phyloP scores from a whole-genome alignment of 129 eudicot genomes.

The Kitagawia praeruptora region DNA sequence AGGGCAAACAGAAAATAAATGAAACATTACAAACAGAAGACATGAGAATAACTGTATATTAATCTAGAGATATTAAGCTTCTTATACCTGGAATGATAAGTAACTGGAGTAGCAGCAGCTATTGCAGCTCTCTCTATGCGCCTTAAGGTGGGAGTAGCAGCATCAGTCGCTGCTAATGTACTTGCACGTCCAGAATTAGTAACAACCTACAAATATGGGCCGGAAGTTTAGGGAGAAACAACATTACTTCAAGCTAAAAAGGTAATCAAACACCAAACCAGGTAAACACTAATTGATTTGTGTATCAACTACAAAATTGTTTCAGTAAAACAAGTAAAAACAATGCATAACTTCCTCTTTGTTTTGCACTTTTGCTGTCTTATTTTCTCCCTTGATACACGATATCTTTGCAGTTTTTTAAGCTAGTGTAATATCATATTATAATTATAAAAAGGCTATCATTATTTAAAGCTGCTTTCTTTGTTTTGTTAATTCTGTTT shows the following conservation, averaged over 20 bases:
- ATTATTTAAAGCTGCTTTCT: neutral
- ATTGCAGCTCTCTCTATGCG: constrained; percentile 99
- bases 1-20: neutral
- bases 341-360: no score
- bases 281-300: neutral
- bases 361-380: no score
- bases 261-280: neutral
- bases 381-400: no score
- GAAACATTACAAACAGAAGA: neutral
- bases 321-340: neutral
- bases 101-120: constrained; percentile 94
- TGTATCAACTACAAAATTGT: neutral
- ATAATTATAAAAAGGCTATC: neutral
- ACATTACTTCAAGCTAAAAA: neutral
- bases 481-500: neutral
- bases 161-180: constrained; percentile 97
- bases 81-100: constrained; percentile 74
- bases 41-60: neutral
- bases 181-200: constrained; percentile 95
- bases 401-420: no score
- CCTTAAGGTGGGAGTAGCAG: constrained; percentile 91
- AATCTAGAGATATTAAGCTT: constrained; percentile 1
- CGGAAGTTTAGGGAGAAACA: neutral
- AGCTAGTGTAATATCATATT: no score
- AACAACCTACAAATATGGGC: constrained; percentile 45